phyloP scores from a whole-genome alignment of 768 basidiomycete genomes.

The Hygrophoropsis aurantiaca region DNA sequence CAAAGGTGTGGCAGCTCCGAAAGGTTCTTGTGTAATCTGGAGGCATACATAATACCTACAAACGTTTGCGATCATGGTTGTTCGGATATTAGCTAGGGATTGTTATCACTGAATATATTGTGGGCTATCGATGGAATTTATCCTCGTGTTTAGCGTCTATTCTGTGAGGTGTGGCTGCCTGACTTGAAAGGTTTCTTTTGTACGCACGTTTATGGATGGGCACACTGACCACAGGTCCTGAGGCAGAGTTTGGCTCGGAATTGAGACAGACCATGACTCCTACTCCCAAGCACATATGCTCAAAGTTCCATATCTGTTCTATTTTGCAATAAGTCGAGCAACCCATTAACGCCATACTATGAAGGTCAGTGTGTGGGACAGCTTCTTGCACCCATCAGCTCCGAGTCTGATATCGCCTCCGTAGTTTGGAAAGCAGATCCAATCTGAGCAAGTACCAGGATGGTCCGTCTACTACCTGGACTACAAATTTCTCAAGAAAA shows the following conservation, averaged over 20 bases:
- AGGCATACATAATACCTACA: neutral
- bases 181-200: no score
- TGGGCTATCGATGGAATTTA: no score
- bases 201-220: no score
- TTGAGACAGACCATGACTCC: no score
- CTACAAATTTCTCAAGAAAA: conserved; percentile 98
- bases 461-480: conserved; percentile 96
- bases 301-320: neutral
- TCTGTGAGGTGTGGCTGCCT: no score
- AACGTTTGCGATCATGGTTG: neutral
- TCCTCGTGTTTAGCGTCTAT: no score
- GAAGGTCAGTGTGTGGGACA: conserved; percentile 25
- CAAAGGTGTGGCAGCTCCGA: conserved; percentile 78
- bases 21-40: conserved; percentile 77
- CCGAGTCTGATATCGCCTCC: conserved; percentile 4
- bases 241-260: no score
- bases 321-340: no score
- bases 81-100: no score
- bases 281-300: no score
- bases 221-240: no score
- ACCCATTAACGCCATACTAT: conserved; percentile 12
- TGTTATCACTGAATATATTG: no score
- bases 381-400: neutral
- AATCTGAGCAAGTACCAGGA: conserved; percentile 93
- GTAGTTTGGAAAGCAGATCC: conserved; percentile 98